Evolutionary conservation across 2,329 filamentous ascomycete species (phyloP), one percentile per base, ranked within the genome.

Genomic region (Xylariaceae sp.): DNA sequence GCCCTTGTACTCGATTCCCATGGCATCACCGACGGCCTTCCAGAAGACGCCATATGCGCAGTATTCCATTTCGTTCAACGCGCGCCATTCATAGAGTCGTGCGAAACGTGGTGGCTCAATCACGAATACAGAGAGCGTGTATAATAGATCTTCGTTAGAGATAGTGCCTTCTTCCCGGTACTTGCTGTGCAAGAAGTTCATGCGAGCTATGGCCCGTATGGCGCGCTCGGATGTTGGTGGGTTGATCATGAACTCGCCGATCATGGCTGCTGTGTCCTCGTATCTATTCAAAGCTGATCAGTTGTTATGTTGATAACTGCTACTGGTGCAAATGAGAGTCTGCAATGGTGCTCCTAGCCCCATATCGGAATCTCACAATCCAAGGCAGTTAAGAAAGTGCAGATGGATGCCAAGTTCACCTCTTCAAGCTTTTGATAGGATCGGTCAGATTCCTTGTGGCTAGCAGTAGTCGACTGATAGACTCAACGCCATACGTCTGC

Each of bases 1-100:
- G 1, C 70, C 70, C 20, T 68, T 67, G 60, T 81, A 83, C 41
- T 75, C 67, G 56, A 92, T 88, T 0, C 77, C 79, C 82, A 92
- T 87, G 46, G 82, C 81, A 61, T 91, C 85, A 11, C 88, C 88
- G 13, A 90, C 72, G 46, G 78, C 77, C 69, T 88, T 89, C 88
- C 87, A 92, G 64, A 88, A 84, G 0, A 82, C 84, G 13, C 82
- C 85, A 24, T 87, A 70, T 0, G 87, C 88, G 57, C 86, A 88
- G 8, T 76, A 69, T 69, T 92, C 89, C 70, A 92, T 76, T 0
- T 86, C 81, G 13, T 80, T 86, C 18, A 90, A 68, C 4, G 73
- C 32, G 2, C 89, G 81, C 88, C 89, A 93, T 67, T 93, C 90
- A 63, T 84, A 89, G 5, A 73, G 73, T 4, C 77, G 68, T 26